phyloP scores from a whole-genome alignment of 495 filamentous ascomycete species.

The Aspergillus nanangensis region DNA sequence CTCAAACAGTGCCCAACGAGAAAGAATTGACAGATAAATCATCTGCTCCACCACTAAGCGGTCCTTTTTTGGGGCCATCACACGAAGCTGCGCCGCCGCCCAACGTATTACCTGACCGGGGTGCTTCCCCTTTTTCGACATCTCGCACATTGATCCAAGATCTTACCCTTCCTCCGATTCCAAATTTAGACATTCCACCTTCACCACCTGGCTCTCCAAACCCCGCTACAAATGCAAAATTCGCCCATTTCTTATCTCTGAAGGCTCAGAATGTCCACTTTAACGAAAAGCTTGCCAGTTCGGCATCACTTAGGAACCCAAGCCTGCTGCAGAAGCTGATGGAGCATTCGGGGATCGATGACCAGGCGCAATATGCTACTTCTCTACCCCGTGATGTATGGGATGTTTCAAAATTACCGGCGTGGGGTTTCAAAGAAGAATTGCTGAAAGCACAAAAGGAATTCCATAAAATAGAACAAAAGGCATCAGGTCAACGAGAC shows the following conservation, averaged over 20 bases:
- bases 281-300: constrained; percentile 72
- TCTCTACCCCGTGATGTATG: constrained; percentile 64
- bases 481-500: constrained; percentile 52
- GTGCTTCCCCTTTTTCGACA: constrained; percentile 65
- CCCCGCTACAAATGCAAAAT: constrained; percentile 61
- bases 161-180: constrained; percentile 77
- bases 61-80: constrained; percentile 43
- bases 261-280: constrained; percentile 89
- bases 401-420: constrained; percentile 61
- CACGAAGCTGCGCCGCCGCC: constrained; percentile 19
- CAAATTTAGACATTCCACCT: constrained; percentile 75
- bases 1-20: not conserved
- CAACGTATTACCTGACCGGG: constrained; percentile 27
- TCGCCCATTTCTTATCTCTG: constrained; percentile 75
- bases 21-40: not conserved
- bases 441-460: constrained; percentile 63
- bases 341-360: constrained; percentile 70
- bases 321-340: constrained; percentile 74
- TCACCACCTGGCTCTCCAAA: constrained; percentile 78
- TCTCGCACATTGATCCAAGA: constrained; percentile 65
- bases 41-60: constrained; percentile 19
- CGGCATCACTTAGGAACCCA: constrained; percentile 74
- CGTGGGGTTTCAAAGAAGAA: constrained; percentile 68
- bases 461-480: constrained; percentile 54
- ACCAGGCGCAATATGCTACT: constrained; percentile 68